These are phyloP conservation scores for Holtermannia corniformis DNA, from an alignment of 768 basidiomycete species.

Conservation along the genomic window DNA sequence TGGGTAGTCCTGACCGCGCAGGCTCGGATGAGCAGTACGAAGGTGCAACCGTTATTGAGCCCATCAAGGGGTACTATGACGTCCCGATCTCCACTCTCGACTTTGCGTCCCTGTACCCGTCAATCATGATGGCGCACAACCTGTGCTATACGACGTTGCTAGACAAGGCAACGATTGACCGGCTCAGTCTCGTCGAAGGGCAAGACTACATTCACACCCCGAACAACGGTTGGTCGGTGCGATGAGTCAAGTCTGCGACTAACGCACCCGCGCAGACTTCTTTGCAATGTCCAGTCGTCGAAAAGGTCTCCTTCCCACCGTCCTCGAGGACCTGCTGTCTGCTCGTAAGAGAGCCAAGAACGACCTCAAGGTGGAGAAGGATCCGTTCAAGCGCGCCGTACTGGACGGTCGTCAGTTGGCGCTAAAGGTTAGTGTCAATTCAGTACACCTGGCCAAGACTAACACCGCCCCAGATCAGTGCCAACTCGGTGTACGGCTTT, in stretches of 20 bases:
- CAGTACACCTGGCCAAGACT: background rate
- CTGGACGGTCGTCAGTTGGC: conserved; percentile 95
- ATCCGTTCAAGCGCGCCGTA: conserved; percentile 94
- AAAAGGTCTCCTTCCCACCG: conserved; percentile 82
- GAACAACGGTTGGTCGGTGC: conserved; percentile 71
- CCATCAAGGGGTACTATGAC: conserved; percentile 90
- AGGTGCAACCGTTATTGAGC: conserved; percentile 98
- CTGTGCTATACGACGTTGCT: conserved; percentile 95
- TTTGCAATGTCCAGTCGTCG: conserved; percentile 65
- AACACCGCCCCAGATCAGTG: conserved; percentile 62
- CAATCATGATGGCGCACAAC: conserved; percentile 99
- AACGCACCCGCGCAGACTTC: conserved; percentile 52
- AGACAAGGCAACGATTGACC: conserved; percentile 66
- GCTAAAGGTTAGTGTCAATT: conserved; percentile 60
- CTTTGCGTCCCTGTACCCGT: conserved; percentile 96
- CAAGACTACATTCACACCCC: conserved; percentile 90
- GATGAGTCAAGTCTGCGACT: background rate
- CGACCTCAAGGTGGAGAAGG: conserved; percentile 91
- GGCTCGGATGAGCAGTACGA: conserved; percentile 94
- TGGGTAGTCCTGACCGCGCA: conserved; percentile 29
- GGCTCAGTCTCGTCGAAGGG: conserved; percentile 66
- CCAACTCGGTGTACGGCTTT: conserved; percentile 98
- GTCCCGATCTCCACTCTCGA: conserved; percentile 94
- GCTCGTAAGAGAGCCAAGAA: conserved; percentile 91
- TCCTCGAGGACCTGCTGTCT: conserved; percentile 84